Percentiles rank a stretch among this genome's conserved stretches.
phyloP scores from a whole-genome alignment of 768 basidiomycete species.

The Tricholoma flavovirens region DNA sequence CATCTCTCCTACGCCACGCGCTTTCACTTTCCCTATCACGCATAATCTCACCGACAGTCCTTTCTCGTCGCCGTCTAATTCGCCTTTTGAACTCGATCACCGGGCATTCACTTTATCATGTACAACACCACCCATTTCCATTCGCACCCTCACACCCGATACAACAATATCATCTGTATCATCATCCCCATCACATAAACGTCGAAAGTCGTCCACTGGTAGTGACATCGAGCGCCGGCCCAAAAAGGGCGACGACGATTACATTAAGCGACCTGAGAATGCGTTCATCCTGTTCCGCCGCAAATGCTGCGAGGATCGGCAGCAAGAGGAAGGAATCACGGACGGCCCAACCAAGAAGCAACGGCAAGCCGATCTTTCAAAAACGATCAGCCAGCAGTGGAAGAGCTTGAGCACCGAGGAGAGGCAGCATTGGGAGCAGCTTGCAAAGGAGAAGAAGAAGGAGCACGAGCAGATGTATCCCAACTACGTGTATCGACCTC shows the following conservation, averaged over 20 bases:
- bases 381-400: conserved; percentile 81
- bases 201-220: conserved; percentile 46
- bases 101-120: conserved; percentile 44
- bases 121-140: conserved; percentile 27
- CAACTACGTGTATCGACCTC: conserved; percentile 74
- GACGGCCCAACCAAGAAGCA: conserved; percentile 59
- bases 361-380: conserved; percentile 64
- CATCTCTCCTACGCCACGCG: conserved; percentile 66
- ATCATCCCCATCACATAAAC: conserved; percentile 38
- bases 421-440: conserved; percentile 66
- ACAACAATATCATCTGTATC: conserved; percentile 35
- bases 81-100: conserved; percentile 73
- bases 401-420: conserved; percentile 62
- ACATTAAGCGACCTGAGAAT: conserved; percentile 80
- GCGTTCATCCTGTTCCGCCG: conserved; percentile 83
- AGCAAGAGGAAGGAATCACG: conserved; percentile 42
- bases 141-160: conserved; percentile 39
- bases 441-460: conserved; percentile 75
- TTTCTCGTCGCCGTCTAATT: conserved; percentile 59
- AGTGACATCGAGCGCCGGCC: conserved; percentile 50
- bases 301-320: conserved; percentile 70
- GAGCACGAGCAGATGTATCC: conserved; percentile 74
- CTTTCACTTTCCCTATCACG: conserved; percentile 60
- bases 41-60: conserved; percentile 64
- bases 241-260: conserved; percentile 75